These are phyloP conservation scores for Olyra latifolia DNA, from an alignment of 176 grass and related monocot genomes.

Conservation along the genomic window DNA sequence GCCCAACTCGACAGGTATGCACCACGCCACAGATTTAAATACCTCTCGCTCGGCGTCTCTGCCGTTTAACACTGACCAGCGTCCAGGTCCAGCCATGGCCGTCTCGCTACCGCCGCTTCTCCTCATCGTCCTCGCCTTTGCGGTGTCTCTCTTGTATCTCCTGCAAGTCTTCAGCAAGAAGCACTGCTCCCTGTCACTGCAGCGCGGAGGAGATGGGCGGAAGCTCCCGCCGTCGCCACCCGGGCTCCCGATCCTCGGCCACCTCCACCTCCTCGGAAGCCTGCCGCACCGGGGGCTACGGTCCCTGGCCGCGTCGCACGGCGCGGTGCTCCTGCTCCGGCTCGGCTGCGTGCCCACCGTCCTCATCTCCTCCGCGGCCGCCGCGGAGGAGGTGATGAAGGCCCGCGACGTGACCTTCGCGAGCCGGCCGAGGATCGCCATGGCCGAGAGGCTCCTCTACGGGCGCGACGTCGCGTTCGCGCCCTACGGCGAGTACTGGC, in stretches of 20 bases:
- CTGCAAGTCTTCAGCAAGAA: background rate
- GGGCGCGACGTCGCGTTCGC: constrained; percentile 28
- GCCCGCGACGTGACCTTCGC: constrained; percentile 39
- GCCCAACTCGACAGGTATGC: no score
- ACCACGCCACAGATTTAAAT: no score
- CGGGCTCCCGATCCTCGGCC: background rate
- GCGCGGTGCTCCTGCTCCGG: constrained; percentile 12
- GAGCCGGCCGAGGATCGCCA: background rate
- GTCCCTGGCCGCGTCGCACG: background rate
- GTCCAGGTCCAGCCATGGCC: no score
- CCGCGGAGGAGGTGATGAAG: constrained; percentile 26
- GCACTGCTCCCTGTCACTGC: background rate
- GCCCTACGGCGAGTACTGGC: constrained; percentile 43
- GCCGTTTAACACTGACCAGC: no score
- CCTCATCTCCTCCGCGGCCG: constrained; percentile 34
- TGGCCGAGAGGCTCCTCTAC: constrained; percentile 14
- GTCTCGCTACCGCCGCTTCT: background rate
- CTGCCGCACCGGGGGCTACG: constrained; percentile 14
- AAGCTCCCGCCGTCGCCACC: constrained; percentile 15
- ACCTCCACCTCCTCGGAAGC: constrained; percentile 1
- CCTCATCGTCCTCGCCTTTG: background rate
- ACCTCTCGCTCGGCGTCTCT: no score
- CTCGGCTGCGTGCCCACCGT: constrained; percentile 36
- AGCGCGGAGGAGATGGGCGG: background rate
- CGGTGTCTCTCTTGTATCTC: background rate